phyloP scores from a whole-genome alignment of 306 rosid species.

The Cyclanthera cordifolia region DNA sequence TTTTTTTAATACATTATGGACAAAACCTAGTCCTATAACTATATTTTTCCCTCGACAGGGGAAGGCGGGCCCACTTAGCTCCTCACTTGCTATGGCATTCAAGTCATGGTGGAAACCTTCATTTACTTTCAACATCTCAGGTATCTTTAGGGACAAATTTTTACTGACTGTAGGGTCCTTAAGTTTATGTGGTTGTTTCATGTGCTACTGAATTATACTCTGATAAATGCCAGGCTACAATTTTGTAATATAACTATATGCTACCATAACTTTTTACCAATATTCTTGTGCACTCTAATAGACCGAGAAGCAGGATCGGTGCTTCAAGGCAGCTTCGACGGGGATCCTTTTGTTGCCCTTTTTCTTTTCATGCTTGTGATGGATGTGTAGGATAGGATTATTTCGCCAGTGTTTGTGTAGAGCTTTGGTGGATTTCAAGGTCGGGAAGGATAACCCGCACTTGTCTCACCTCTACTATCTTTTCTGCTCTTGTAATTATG shows the following conservation, averaged over 20 bases:
- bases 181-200: neutral
- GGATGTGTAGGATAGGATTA: no score
- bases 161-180: constrained; percentile 5
- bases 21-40: neutral
- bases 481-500: no score
- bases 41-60: constrained; percentile 33
- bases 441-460: no score
- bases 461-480: no score
- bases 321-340: no score
- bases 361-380: no score
- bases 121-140: constrained; percentile 78
- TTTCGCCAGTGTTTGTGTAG: no score
- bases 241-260: neutral
- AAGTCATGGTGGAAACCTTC: constrained; percentile 99
- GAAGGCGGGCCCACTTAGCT: constrained; percentile 67
- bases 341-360: no score
- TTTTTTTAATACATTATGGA: neutral
- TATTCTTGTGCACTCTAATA: neutral
- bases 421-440: no score
- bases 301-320: no score
- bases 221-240: neutral
- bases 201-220: neutral
- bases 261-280: neutral
- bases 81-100: constrained; percentile 61
- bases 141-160: constrained; percentile 26